Percentiles rank a stretch among this genome's conserved stretches.
These are phyloP conservation scores for Skeletonema costatum DNA, from an alignment of 108 stramenopile species.

Conservation along the genomic window DNA sequence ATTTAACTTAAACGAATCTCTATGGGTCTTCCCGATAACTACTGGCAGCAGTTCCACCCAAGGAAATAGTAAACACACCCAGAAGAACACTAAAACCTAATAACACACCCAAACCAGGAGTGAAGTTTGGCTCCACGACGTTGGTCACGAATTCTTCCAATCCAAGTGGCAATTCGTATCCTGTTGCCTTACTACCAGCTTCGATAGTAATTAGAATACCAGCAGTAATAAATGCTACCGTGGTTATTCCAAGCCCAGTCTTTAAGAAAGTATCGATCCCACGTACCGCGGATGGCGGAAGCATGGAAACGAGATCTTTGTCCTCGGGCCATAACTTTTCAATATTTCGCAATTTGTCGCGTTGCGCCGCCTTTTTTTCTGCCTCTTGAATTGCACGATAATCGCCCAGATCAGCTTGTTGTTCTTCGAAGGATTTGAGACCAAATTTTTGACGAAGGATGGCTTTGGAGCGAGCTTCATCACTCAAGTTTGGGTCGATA, in stretches of 20 bases:
- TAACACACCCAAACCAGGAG: slow-evolving; percentile 72
- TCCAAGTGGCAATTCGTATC: slow-evolving; percentile 53
- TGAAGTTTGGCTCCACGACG: slow-evolving; percentile 85
- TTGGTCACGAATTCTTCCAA: slow-evolving; percentile 71
- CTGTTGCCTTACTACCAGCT: slow-evolving; percentile 73
- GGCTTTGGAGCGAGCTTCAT: slow-evolving; percentile 60
- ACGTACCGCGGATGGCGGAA: slow-evolving; percentile 66
- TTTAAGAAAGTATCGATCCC: slow-evolving; percentile 80
- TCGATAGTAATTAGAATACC: slow-evolving; percentile 79
- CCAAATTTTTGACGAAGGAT: slow-evolving; percentile 78
- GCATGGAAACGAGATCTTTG: slow-evolving; percentile 64
- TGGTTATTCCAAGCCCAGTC: slow-evolving; percentile 60
- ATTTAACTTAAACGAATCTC: not conserved
- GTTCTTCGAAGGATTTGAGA: slow-evolving; percentile 73
- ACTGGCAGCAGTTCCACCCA: slow-evolving; percentile 59
- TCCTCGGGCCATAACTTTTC: slow-evolving; percentile 66
- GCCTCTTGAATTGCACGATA: slow-evolving; percentile 1
- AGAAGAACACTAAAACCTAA: slow-evolving; percentile 76
- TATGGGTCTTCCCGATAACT: slow-evolving; percentile 56
- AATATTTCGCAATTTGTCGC: slow-evolving; percentile 49
- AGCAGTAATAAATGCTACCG: slow-evolving; percentile 63
- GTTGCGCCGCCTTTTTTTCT: slow-evolving; percentile 37
- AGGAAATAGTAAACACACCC: slow-evolving; percentile 77
- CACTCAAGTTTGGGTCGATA: slow-evolving; percentile 1
- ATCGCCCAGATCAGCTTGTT: slow-evolving; percentile 50